These are phyloP conservation scores for Fereydounia khargensis DNA, from an alignment of 1,284 basidiomycete species.

Conservation along the genomic window DNA sequence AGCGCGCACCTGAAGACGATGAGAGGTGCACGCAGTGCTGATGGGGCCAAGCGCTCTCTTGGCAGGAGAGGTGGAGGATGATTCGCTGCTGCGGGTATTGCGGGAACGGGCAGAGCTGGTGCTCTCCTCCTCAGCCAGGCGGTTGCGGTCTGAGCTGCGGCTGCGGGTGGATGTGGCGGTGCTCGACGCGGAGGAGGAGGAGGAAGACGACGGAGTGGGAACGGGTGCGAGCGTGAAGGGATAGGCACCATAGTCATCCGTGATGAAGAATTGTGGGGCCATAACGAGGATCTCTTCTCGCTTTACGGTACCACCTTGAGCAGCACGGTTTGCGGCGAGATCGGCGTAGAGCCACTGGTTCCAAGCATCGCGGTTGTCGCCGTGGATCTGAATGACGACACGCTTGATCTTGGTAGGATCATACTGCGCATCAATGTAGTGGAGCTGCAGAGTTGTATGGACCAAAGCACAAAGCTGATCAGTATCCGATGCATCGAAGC, in stretches of 20 bases:
- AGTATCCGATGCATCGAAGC: background rate
- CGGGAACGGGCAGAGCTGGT: too few relatives aligned
- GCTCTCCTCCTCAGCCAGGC: too few relatives aligned
- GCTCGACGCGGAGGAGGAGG: background rate
- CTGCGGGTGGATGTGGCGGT: background rate
- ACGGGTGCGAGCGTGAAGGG: slow-evolving; percentile 7
- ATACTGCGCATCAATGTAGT: slow-evolving; percentile 37
- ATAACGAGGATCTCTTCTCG: slow-evolving; percentile 44
- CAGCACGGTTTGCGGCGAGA: slow-evolving; percentile 27
- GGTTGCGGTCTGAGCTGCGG: too few relatives aligned
- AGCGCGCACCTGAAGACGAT: slow-evolving; percentile 8
- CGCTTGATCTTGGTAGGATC: slow-evolving; percentile 39
- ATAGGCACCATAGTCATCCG: slow-evolving; percentile 40
- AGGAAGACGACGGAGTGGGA: background rate
- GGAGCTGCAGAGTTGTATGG: background rate
- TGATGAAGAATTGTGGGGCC: slow-evolving; percentile 45
- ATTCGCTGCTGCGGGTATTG: too few relatives aligned
- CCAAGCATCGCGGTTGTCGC: slow-evolving; percentile 47
- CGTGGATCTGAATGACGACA: slow-evolving; percentile 47
- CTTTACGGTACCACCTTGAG: slow-evolving; percentile 26
- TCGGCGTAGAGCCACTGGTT: slow-evolving; percentile 50
- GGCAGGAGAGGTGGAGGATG: too few relatives aligned
- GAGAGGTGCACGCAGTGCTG: slow-evolving; percentile 27
- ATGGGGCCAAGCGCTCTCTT: background rate
- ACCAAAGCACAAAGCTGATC: background rate